phyloP scores from a whole-genome alignment of 441 rosid genomes.

The Geranium incanum region DNA sequence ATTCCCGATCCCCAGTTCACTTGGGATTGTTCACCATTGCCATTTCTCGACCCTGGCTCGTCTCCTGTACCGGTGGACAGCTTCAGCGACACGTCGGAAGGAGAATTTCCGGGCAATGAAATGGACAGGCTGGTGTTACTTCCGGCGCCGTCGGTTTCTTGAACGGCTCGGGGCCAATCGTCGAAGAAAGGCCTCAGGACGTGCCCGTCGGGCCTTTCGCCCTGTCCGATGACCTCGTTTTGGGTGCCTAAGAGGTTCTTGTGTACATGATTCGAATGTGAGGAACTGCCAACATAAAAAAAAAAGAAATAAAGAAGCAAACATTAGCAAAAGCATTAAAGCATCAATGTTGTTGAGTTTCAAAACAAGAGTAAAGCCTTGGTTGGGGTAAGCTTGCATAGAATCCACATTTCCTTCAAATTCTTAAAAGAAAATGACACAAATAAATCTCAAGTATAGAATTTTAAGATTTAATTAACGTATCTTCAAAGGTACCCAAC shows the following conservation, averaged over 20 bases:
- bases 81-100: not conserved
- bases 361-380: not conserved
- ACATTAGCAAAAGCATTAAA: slow-evolving; percentile 2
- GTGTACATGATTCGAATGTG: slow-evolving; percentile 29
- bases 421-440: too few species aligned
- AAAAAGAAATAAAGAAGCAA: not conserved
- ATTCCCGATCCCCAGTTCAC: slow-evolving; percentile 39
- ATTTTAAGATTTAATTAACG: too few species aligned
- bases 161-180: slow-evolving; percentile 68
- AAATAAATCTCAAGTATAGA: too few species aligned
- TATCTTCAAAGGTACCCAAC: too few species aligned
- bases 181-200: slow-evolving; percentile 74
- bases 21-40: slow-evolving; percentile 24
- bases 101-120: slow-evolving; percentile 37
- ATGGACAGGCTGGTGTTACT: slow-evolving; percentile 47
- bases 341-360: not conserved
- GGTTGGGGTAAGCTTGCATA: not conserved
- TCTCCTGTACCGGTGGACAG: slow-evolving; percentile 24
- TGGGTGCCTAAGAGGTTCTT: slow-evolving; percentile 34
- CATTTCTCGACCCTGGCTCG: slow-evolving; percentile 26
- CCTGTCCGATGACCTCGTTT: slow-evolving; percentile 22
- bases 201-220: slow-evolving; percentile 45
- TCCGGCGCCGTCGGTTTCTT: slow-evolving; percentile 39
- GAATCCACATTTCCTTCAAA: not conserved
- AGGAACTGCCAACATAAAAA: slow-evolving; percentile 22